Base-by-base conservation (phyloP, 768 basidiomycete species). In the Tricholoma sp. region DNA sequence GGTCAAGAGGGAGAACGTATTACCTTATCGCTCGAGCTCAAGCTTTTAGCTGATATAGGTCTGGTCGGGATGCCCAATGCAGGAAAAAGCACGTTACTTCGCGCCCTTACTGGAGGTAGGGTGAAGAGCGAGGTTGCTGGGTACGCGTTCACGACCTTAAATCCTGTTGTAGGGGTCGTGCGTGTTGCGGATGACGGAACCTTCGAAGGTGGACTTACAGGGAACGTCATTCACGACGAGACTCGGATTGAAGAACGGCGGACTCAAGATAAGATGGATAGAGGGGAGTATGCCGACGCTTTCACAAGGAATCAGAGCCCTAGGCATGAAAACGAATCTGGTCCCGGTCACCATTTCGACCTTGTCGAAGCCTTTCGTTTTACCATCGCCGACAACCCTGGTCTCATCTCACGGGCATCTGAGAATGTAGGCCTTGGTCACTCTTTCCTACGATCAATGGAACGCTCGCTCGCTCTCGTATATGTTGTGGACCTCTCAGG, bases 331-430 rank as follows among this genome's bases (percentile, higher is more conserved):
- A 45, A 58, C 50, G 31, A 34, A 59, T 48, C 42, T 50, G 15
- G 41, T 6, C 63, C 72, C 33, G 82, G 82, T 0, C 74, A 81
- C 63, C 72, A 72, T 36, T 87, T 86, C 57, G 81, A 86, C 63
- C 62, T 82, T 32, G 75, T 76, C 42, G 95, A 98, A 70, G 72
- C 76, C 4, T 88, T 92, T 68, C 83, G 97, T 9, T 97, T 98
- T 77, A 97, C 94, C 12, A 86, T 99, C 61, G 91, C 94, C 36
- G 97, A 99, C 72, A 98, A 98, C 66, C 97, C 97, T 0, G 97
- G 97, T 7, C 84, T 98, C 45, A 86, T 98, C 55, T 80, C 83
- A 8, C 78, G 81, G 12, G 91, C 94, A 2, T 90, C 92, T 2
- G 85, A 92, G 64, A 91, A 96, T 67, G 85, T 93, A 50, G 97